These are phyloP conservation scores for Pythium dissotocum DNA, from an alignment of 352 stramenopile genomes.

Conservation along the genomic window DNA sequence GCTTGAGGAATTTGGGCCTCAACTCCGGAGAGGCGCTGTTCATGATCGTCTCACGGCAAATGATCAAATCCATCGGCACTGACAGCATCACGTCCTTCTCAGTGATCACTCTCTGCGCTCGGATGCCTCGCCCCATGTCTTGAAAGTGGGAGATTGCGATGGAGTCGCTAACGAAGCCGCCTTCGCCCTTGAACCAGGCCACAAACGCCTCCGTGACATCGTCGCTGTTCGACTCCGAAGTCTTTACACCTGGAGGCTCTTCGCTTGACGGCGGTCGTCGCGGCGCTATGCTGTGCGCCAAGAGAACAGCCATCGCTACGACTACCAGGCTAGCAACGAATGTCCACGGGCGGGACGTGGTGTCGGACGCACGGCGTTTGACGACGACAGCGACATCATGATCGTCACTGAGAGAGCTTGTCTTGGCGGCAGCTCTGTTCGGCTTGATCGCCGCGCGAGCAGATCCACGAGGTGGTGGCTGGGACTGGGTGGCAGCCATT, in stretches of 20 bases:
- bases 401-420: not conserved
- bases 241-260: not conserved
- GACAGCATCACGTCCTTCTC: slow-evolving; percentile 24
- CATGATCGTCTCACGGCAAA: slow-evolving; percentile 27
- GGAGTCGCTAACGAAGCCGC: slow-evolving; percentile 9
- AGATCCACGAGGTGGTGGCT: not conserved
- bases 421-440: not conserved
- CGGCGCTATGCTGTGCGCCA: not conserved
- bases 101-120: not conserved
- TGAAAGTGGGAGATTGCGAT: slow-evolving; percentile 20
- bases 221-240: not conserved
- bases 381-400: not conserved
- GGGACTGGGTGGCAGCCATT: not conserved
- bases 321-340: not conserved
- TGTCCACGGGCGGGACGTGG: not conserved
- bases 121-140: slow-evolving; percentile 25
- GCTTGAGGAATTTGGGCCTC: slow-evolving; percentile 36
- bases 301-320: not conserved
- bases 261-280: not conserved
- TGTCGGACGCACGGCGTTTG: not conserved
- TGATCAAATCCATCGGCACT: slow-evolving; percentile 24
- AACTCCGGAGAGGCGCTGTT: slow-evolving; percentile 22
- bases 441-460: not conserved
- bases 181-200: slow-evolving; percentile 42
- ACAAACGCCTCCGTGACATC: slow-evolving; percentile 28